Evolutionary conservation across 352 stramenopile species (phyloP).

Genomic region (Globisporangium irregulare): DNA sequence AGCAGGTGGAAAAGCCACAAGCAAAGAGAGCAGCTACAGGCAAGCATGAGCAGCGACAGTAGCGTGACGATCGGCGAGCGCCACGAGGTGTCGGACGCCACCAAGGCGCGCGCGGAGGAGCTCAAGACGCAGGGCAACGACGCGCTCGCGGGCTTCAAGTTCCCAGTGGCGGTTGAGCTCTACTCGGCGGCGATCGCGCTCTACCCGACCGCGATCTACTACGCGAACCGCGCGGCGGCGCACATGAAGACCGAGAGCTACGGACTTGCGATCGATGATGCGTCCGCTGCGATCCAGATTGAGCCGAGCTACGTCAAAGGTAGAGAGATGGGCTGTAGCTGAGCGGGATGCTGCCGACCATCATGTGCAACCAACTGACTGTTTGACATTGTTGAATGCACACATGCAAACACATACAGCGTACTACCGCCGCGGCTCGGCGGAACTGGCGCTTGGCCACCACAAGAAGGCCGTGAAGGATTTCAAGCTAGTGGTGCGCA

Average conservation of each 20-base stretch:
- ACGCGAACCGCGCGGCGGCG: conserved; percentile 93
- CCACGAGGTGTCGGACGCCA: conserved; percentile 65
- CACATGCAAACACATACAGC: conserved; percentile 22
- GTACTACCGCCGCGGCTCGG: conserved; percentile 98
- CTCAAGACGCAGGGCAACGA: conserved; percentile 87
- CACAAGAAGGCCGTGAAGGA: conserved; percentile 98
- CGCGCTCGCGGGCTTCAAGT: conserved; percentile 79
- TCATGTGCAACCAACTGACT: neutral
- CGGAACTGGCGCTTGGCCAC: conserved; percentile 95
- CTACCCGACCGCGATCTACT: conserved; percentile 90
- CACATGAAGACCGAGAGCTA: conserved; percentile 99
- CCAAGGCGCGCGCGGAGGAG: conserved; percentile 57
- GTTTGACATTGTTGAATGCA: neutral
- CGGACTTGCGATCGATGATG: conserved; percentile 96
- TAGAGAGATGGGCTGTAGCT: conserved; percentile 14
- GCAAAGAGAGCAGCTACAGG: conserved; percentile 7
- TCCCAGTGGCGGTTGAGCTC: conserved; percentile 72
- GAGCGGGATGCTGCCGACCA: neutral
- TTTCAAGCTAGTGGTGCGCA: conserved; percentile 94
- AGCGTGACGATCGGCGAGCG: conserved; percentile 44
- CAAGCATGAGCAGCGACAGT: conserved; percentile 29
- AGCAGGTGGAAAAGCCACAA: neutral
- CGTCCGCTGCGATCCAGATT: conserved; percentile 91
- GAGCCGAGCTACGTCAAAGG: conserved; percentile 97
- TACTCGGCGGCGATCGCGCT: conserved; percentile 91